phyloP scores from a whole-genome alignment of 164 flowering plant genomes.

The Annona squamosa region DNA sequence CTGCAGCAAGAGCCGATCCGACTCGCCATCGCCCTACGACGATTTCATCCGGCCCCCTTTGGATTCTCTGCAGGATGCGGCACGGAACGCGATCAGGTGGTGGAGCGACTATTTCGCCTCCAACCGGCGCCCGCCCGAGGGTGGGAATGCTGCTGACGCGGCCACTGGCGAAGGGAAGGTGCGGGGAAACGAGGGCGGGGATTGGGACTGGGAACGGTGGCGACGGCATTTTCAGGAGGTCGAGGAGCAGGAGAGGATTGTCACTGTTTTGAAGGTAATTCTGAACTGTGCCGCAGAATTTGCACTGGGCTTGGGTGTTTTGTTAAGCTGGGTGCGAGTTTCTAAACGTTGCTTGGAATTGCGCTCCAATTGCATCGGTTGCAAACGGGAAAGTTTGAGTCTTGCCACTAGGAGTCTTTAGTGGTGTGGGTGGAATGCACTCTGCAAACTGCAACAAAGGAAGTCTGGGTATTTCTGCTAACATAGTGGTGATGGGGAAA shows the following conservation, averaged over 20 bases:
- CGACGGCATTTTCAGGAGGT: conserved; percentile 60
- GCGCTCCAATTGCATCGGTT: too few species aligned
- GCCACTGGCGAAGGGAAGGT: not conserved
- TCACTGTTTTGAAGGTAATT: conserved; percentile 67
- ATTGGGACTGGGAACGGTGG: conserved; percentile 98
- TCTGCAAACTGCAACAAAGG: too few species aligned
- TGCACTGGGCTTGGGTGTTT: not conserved
- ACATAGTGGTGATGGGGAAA: too few species aligned
- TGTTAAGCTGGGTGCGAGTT: not conserved
- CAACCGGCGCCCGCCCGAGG: conserved; percentile 12
- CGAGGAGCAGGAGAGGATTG: conserved; percentile 63
- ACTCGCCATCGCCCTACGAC: conserved; percentile 22
- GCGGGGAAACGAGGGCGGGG: conserved; percentile 19
- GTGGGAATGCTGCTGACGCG: not conserved
- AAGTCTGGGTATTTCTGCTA: too few species aligned
- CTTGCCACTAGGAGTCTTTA: too few species aligned
- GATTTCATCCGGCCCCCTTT: conserved; percentile 25
- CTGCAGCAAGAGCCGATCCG: conserved; percentile 32
- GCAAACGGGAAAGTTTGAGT: too few species aligned
- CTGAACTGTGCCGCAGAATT: not conserved
- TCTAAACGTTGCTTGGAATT: not conserved
- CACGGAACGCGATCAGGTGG: conserved; percentile 30
- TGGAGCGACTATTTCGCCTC: conserved; percentile 38
- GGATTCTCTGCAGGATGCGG: conserved; percentile 40
- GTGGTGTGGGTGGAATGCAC: too few species aligned